These are phyloP conservation scores for Trichoderma asperellum DNA, from an alignment of 2,329 filamentous ascomycete genomes.

Conservation along the genomic window DNA sequence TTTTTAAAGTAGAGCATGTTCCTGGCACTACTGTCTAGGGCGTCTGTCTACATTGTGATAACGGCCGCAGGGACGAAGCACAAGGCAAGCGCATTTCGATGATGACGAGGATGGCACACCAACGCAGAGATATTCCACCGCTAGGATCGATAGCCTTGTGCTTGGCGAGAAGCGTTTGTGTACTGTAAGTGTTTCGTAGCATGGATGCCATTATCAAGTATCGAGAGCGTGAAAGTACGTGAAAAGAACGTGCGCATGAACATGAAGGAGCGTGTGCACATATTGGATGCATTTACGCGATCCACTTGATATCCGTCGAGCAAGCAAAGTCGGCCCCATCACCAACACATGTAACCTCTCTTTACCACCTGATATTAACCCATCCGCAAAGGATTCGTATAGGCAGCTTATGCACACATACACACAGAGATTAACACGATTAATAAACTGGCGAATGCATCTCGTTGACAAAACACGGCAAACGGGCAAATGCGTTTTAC, in stretches of 20 bases:
- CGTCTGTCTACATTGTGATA: not conserved
- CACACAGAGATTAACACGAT: not conserved
- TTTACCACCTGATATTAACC: not conserved
- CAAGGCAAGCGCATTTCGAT: not conserved
- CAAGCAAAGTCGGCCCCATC: not conserved
- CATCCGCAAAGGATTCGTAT: not conserved
- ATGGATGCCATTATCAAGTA: not conserved
- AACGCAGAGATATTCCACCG: not conserved
- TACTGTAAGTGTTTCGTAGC: not conserved
- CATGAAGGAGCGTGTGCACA: not conserved
- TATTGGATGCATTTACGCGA: not conserved
- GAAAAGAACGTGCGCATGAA: not conserved
- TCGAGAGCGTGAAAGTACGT: not conserved
- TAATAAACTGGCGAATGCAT: not conserved
- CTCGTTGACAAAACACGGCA: not conserved
- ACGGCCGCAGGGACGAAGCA: not conserved
- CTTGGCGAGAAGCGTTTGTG: not conserved
- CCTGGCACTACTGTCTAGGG: not conserved
- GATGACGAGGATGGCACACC: not conserved
- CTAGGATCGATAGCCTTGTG: not conserved
- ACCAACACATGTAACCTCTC: not conserved
- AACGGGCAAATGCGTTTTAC: slow-evolving; percentile 14
- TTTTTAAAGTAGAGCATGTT: not conserved
- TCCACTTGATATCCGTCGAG: not conserved
- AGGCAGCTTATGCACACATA: not conserved